Conservation (phyloP, 176 grass and related monocot genomes). For the bread wheat (Triticum aestivum) region DNA sequence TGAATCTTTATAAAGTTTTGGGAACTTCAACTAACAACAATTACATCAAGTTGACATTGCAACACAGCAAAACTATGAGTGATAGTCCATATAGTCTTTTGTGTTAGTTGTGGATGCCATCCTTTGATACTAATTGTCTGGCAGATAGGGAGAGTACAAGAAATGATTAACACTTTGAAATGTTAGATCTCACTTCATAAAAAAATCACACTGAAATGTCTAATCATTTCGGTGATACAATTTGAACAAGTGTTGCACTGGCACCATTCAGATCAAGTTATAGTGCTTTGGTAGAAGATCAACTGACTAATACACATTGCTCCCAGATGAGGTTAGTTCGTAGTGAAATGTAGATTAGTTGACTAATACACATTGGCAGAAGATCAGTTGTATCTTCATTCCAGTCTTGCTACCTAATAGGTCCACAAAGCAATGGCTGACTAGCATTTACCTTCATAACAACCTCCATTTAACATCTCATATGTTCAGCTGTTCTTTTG, state of each 20-base stretch:
- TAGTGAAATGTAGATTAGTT: neutral
- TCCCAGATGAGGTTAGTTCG: neutral
- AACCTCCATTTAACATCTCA: constrained; percentile 6
- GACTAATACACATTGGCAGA: no score
- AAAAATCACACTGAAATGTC: neutral
- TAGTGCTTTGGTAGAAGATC: constrained; percentile 15
- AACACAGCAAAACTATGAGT: constrained; percentile 7
- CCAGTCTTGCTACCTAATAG: constrained; percentile 20
- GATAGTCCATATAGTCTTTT: constrained; percentile 4
- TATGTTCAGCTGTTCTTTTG: neutral
- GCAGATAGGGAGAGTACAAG: neutral
- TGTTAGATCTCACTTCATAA: neutral
- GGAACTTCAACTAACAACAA: neutral
- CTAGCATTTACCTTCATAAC: neutral
- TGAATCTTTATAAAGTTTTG: constrained; percentile 1
- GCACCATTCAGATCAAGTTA: neutral
- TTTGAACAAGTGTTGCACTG: constrained; percentile 2
- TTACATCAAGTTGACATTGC: neutral
- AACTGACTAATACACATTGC: neutral
- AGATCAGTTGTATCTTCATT: constrained; percentile 1
- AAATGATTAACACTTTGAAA: neutral
- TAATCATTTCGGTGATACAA: constrained; percentile 24
- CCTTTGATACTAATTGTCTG: constrained; percentile 6
- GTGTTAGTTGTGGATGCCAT: neutral
- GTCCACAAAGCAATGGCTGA: constrained; percentile 4